Evolutionary conservation across 768 basidiomycete genomes (phyloP).

Genomic region (Termitomyces sp.): DNA sequence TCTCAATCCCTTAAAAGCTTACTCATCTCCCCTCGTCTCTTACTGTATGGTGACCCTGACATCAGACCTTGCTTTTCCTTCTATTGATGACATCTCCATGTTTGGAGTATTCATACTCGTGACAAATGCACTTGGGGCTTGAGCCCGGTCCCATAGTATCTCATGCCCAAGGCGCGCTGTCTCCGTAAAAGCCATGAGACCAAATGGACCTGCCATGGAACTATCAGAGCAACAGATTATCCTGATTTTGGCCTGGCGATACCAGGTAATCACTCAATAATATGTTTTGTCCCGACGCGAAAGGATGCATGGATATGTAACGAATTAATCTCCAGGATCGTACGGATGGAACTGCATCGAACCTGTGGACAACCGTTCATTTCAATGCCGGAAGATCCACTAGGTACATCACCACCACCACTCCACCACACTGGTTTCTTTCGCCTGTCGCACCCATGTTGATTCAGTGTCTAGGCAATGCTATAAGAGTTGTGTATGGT

Average conservation of each 20-base stretch:
- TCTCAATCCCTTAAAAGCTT: not conserved
- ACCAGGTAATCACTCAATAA: no score
- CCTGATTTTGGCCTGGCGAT: not conserved
- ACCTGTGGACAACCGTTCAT: not conserved
- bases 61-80: not conserved
- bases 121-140: not conserved
- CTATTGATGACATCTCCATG: not conserved
- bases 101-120: not conserved
- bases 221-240: not conserved
- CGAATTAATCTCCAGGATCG: not conserved
- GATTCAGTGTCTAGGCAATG: no score
- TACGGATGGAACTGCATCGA: not conserved
- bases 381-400: not conserved
- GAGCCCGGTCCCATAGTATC: not conserved
- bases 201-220: not conserved
- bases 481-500: not conserved
- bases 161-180: not conserved
- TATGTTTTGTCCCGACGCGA: no score
- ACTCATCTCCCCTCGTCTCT: not conserved
- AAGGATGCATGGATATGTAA: not conserved
- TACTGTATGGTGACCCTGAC: not conserved
- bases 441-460: no score
- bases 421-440: not conserved
- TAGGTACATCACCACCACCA: not conserved
- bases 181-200: not conserved